phyloP scores from a whole-genome alignment of 805 yeast genomes.

The Ogataea kodamae region DNA sequence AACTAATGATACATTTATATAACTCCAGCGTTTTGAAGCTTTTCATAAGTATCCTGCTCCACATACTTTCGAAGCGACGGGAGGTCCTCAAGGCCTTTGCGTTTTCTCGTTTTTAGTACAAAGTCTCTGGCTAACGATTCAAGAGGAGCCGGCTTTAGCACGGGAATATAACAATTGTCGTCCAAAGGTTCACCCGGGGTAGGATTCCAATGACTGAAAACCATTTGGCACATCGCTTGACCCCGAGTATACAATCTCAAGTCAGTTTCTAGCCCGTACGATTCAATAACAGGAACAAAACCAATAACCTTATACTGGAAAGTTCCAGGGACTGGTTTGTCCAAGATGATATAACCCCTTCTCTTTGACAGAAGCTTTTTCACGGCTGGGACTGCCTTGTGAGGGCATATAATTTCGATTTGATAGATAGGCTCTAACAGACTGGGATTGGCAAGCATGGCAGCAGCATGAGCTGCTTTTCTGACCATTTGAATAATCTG shows the following conservation, averaged over 20 bases:
- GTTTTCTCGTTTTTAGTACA: slow-evolving; percentile 78
- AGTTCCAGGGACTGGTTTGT: slow-evolving; percentile 66
- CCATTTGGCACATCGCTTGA: slow-evolving; percentile 63
- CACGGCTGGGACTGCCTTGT: slow-evolving; percentile 29
- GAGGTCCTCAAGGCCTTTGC: slow-evolving; percentile 81
- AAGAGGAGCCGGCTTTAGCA: slow-evolving; percentile 70
- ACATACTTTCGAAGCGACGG: slow-evolving; percentile 65
- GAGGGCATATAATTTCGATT: slow-evolving; percentile 54
- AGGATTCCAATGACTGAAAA: slow-evolving; percentile 66
- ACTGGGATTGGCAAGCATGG: slow-evolving; percentile 73
- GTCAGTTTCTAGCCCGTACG: slow-evolving; percentile 87
- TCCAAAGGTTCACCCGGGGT: slow-evolving; percentile 95
- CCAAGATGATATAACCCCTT: slow-evolving; percentile 58
- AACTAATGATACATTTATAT: slow-evolving; percentile 7
- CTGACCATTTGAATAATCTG: slow-evolving; percentile 81
- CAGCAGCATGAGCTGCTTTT: slow-evolving; percentile 78
- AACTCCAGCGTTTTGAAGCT: slow-evolving; percentile 37
- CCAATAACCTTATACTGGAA: slow-evolving; percentile 62
- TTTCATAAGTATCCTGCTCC: slow-evolving; percentile 53
- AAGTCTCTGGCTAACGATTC: slow-evolving; percentile 81
- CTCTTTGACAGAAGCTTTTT: slow-evolving; percentile 48
- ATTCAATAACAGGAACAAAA: slow-evolving; percentile 80
- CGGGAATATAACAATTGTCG: slow-evolving; percentile 54
- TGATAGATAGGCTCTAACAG: slow-evolving; percentile 79
- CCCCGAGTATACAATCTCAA: slow-evolving; percentile 75